Conservation (phyloP, 768 basidiomycete genomes). For the Auriscalpium microsporum region DNA sequence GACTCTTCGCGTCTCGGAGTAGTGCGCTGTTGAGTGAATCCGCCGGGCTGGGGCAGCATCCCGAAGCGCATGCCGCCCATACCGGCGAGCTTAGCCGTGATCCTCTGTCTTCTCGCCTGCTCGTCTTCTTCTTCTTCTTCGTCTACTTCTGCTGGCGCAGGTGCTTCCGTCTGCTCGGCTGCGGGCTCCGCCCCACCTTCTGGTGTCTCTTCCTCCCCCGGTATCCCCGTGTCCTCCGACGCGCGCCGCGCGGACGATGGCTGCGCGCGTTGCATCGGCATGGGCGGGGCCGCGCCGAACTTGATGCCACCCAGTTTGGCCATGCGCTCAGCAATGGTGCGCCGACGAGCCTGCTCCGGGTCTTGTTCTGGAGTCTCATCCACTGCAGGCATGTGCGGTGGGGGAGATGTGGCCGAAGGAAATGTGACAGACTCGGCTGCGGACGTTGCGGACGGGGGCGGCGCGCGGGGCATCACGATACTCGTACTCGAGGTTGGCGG, state of each 20-base stretch:
- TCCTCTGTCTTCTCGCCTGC: constrained; percentile 43
- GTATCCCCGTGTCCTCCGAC: constrained; percentile 8
- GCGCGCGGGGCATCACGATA: background rate
- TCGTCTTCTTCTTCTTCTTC: constrained; percentile 68
- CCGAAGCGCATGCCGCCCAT: constrained; percentile 53
- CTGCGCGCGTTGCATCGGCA: constrained; percentile 29
- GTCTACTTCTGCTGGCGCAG: constrained; percentile 18
- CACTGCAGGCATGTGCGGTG: background rate
- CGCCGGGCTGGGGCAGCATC: constrained; percentile 33
- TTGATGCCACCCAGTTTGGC: constrained; percentile 82
- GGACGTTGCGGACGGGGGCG: background rate
- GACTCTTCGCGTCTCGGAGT: constrained; percentile 12
- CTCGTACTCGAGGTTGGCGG: constrained; percentile 29
- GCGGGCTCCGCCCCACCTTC: constrained; percentile 17
- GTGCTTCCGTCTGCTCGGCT: constrained; percentile 22
- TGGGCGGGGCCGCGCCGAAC: constrained; percentile 61
- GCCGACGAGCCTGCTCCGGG: constrained; percentile 37
- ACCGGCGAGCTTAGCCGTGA: constrained; percentile 43
- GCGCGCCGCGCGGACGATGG: constrained; percentile 24
- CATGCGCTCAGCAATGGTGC: constrained; percentile 90
- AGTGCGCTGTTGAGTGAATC: constrained; percentile 4
- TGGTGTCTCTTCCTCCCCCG: constrained; percentile 10
- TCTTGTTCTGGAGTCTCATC: constrained; percentile 38
- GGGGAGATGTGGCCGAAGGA: background rate
- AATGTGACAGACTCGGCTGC: constrained; percentile 1